Conservation (phyloP, 2,329 filamentous ascomycete species). For the Penicillium brevicompactum region DNA sequence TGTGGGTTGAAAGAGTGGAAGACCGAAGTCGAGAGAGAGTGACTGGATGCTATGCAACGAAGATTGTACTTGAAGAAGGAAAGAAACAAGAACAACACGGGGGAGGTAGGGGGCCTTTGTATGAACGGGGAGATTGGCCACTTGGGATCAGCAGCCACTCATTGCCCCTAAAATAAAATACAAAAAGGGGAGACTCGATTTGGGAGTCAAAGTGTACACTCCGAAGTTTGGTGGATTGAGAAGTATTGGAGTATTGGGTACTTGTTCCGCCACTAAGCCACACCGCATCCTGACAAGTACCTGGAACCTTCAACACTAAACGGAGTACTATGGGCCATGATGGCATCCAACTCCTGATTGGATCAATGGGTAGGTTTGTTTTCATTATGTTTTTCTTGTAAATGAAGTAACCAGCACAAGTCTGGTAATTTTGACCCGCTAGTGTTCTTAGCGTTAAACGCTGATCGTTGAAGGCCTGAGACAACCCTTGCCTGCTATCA, state of each 20-base stretch:
- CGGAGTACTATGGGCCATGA: conserved; percentile 6
- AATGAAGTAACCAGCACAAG: background rate
- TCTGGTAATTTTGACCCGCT: conserved; percentile 10
- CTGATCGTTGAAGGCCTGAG: background rate
- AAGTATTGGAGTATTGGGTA: conserved; percentile 3
- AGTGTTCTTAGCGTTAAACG: conserved; percentile 5
- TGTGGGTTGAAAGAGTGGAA: conserved; percentile 41
- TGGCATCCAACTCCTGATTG: conserved; percentile 15
- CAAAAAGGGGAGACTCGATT: conserved; percentile 12
- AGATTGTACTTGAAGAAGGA: conserved; percentile 35
- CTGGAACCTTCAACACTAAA: conserved; percentile 9
- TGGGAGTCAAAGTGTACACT: background rate
- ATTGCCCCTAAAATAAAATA: conserved; percentile 15
- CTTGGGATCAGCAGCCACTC: conserved; percentile 28
- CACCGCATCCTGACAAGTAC: conserved; percentile 12
- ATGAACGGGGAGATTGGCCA: conserved; percentile 42
- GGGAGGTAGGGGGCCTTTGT: conserved; percentile 37
- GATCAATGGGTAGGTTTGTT: conserved; percentile 1
- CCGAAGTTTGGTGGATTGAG: background rate
- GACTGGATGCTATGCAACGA: conserved; percentile 35
- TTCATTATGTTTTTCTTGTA: background rate
- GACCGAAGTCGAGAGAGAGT: conserved; percentile 47
- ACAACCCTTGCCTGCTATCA: background rate
- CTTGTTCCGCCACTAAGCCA: conserved; percentile 1
- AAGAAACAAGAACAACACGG: conserved; percentile 24